Base-by-base conservation (phyloP, 805 yeast genomes). In the Kuraishia ogatae region DNA sequence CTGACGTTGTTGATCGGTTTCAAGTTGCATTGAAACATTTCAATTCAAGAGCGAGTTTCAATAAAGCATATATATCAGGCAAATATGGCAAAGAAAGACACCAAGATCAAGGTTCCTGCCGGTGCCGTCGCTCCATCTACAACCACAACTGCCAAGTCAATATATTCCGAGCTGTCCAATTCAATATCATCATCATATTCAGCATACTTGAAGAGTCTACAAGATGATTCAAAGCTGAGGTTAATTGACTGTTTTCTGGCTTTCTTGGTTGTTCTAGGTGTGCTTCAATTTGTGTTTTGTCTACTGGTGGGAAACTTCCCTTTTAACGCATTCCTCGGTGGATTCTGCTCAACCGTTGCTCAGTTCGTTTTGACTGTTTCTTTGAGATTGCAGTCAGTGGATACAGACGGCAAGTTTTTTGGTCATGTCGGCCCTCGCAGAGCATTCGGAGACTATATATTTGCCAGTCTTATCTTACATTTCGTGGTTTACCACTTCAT, bases 271-370 rank as follows among this genome's bases (percentile, higher is more conserved):
- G 70, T 75, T 0, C 74, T 89, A 57, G 99, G 96, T 1, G 71
- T 80, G 1, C 69, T 88, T 28, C 98, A 94, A 71, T 90, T 91
- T 66, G 72, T 76, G 2, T 93, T 91, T 69, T 87, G 88, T 60
- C 61, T 85, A 48, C 58, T 90, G 15, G 82, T 91, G 50, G 96
- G 97, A 43, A 89, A 82, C 63, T 94, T 87, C 80, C 99, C 99
- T 19, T 94, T 94, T 80, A 94, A 94, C 71, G 98, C 97, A 23
- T 94, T 94, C 67, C 77, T 94, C 57, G 93, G 96, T 21, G 98
- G 98, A 1, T 94, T 94, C 67, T 81, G 87, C 55, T 76, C 90
- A 22, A 89, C 97, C 50, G 97, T 94, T 53, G 98, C 96, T 15
- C 98, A 94, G 70, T 94, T 94, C 68, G 98, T 94, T 24, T 79